Conservation (phyloP, 768 basidiomycete genomes). For the Hygrophorus russula region DNA sequence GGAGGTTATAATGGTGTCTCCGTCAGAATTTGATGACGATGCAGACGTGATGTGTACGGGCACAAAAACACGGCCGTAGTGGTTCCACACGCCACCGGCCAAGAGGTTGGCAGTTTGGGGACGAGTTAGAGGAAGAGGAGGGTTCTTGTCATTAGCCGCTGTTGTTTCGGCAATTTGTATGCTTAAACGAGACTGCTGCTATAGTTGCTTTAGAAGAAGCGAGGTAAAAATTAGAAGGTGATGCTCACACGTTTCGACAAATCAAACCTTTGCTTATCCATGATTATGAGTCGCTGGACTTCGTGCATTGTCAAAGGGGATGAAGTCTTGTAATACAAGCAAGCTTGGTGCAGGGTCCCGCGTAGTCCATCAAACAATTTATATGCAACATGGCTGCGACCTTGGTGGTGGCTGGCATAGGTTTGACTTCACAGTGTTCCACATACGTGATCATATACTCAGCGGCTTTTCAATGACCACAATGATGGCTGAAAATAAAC, state of each 20-base stretch:
- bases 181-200: neutral
- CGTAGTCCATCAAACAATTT: too few species aligned
- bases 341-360: too few species aligned
- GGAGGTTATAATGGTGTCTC: neutral
- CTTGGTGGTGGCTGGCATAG: too few species aligned
- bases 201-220: neutral
- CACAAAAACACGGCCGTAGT: neutral
- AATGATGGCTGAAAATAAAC: too few species aligned
- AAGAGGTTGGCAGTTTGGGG: neutral
- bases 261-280: slow-evolving; percentile 1
- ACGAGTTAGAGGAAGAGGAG: neutral
- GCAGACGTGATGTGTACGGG: neutral
- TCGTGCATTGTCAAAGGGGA: too few species aligned
- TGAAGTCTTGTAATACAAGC: too few species aligned
- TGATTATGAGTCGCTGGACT: neutral
- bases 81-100: neutral
- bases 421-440: too few species aligned
- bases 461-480: too few species aligned
- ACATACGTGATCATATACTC: too few species aligned
- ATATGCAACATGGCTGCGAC: too few species aligned
- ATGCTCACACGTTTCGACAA: neutral
- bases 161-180: neutral
- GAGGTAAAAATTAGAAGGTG: neutral
- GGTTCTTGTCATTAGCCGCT: neutral
- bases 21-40: neutral